phyloP scores from a whole-genome alignment of 2,329 filamentous ascomycete species.

The Colletotrichum horii region DNA sequence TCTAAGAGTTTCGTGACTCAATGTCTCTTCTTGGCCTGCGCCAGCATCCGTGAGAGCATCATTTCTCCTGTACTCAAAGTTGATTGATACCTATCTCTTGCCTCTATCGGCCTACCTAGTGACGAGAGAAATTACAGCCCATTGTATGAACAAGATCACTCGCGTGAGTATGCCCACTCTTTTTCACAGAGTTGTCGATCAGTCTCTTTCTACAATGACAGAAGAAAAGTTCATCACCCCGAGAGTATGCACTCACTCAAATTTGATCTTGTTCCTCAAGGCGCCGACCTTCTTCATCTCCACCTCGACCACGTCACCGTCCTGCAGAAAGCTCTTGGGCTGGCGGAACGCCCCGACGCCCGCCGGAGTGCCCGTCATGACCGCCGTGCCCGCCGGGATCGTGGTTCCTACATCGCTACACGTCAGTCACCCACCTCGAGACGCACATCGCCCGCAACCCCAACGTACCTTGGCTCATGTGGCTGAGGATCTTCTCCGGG shows the following conservation, averaged over 20 bases:
- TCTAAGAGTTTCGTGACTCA: not conserved
- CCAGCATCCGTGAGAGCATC: accelerated
- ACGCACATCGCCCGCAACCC: not conserved
- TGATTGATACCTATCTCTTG: not conserved
- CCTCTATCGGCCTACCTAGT: not conserved
- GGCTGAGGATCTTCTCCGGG: not conserved
- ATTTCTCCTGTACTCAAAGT: accelerated
- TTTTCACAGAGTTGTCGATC: not conserved
- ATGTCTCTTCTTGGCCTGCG: not conserved
- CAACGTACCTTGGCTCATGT: not conserved
- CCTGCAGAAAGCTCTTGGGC: not conserved
- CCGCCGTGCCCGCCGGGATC: not conserved
- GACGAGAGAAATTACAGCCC: not conserved
- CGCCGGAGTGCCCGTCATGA: not conserved
- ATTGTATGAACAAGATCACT: not conserved
- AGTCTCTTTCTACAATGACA: not conserved
- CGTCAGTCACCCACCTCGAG: not conserved
- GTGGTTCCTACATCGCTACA: not conserved
- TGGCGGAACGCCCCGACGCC: not conserved
- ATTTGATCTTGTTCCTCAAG: not conserved
- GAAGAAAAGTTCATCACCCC: not conserved
- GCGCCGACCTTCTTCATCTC: not conserved
- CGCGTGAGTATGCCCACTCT: not conserved
- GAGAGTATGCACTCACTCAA: not conserved
- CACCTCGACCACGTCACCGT: not conserved